Conservation (phyloP, 306 rosid genomes). For the Cyclanthera cordifolia region DNA sequence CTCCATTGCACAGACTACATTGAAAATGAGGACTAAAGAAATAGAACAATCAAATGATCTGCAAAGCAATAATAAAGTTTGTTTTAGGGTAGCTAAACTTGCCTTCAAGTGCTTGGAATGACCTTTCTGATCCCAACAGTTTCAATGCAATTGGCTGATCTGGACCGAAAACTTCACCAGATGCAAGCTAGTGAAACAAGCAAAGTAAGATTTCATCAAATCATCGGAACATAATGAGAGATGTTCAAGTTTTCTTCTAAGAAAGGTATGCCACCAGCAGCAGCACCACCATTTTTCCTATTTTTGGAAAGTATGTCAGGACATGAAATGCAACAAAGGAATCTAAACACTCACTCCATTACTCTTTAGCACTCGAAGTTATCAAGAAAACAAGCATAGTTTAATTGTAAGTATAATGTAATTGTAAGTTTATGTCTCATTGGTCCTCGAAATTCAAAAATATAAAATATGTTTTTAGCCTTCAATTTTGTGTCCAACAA, state of each 20-base stretch:
- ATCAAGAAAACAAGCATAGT: not conserved
- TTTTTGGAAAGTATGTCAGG: not conserved
- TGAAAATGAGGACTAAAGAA: not conserved
- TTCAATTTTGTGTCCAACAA: too few relatives aligned
- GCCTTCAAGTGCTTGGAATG: slow-evolving; percentile 95
- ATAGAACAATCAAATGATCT: not conserved
- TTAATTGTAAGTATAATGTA: too few relatives aligned
- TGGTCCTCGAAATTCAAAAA: too few relatives aligned
- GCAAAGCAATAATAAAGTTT: not conserved
- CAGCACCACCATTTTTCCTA: not conserved
- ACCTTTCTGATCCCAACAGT: slow-evolving; percentile 82
- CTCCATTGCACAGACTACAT: not conserved
- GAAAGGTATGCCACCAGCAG: not conserved
- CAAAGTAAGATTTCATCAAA: slow-evolving; percentile 18
- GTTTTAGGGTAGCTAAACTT: not conserved
- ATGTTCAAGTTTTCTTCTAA: not conserved
- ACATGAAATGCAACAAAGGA: not conserved
- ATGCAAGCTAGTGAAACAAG: slow-evolving; percentile 58
- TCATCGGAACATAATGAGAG: not conserved
- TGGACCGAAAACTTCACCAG: slow-evolving; percentile 91
- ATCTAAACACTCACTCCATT: not conserved
- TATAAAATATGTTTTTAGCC: too few relatives aligned
- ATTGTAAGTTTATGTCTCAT: too few relatives aligned
- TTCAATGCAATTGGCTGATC: slow-evolving; percentile 89
- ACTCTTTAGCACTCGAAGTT: not conserved